These are phyloP conservation scores for Massarina eburnea DNA, from an alignment of 2,329 filamentous ascomycete species.

Conservation along the genomic window DNA sequence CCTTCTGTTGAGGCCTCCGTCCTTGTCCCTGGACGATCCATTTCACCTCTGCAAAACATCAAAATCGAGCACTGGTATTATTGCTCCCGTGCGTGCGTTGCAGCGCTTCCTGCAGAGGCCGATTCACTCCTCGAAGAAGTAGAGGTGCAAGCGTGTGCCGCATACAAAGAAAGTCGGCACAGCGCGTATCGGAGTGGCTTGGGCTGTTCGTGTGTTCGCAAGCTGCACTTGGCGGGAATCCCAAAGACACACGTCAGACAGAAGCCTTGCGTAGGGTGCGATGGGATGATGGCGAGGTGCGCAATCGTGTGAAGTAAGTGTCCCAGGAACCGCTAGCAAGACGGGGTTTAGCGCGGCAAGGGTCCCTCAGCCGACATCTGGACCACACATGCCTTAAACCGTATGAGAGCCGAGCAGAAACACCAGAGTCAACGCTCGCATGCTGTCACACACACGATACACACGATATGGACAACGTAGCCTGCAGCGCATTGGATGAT, in stretches of 20 bases:
- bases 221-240: neutral
- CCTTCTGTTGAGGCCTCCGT: neutral
- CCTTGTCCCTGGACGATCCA: neutral
- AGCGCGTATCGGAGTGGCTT: neutral
- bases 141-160: neutral
- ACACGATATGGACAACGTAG: neutral
- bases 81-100: neutral
- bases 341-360: neutral
- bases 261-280: neutral
- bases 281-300: neutral
- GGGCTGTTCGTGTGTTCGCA: neutral
- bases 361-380: too few species aligned
- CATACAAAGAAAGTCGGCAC: neutral
- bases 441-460: neutral
- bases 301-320: neutral
- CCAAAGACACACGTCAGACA: neutral
- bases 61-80: neutral
- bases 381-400: neutral
- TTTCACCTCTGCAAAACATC: neutral
- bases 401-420: neutral
- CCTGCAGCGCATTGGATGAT: neutral
- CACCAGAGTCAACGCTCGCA: neutral
- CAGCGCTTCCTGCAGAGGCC: neutral
- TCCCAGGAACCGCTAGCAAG: neutral
- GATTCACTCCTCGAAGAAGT: neutral